phyloP scores from a whole-genome alignment of 139 green algal genomes.

The Chlamydomonas applanata region DNA sequence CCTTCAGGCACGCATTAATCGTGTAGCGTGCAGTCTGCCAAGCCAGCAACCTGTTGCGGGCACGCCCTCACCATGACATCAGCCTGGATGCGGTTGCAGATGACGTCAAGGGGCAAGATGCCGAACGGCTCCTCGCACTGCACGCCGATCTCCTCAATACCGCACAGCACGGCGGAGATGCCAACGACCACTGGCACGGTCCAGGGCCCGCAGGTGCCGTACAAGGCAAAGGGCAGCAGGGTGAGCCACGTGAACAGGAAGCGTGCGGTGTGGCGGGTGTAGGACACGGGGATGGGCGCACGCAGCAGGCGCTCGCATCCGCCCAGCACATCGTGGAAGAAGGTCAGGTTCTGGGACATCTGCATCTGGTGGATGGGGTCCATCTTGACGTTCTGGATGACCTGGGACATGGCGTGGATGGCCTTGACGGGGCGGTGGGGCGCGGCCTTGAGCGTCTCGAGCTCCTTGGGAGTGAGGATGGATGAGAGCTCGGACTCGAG shows the following conservation, averaged over 20 bases:
- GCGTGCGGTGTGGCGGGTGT: conserved; percentile 32
- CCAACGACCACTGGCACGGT: conserved; percentile 24
- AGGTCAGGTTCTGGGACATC: conserved; percentile 66
- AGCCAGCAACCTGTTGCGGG: no score
- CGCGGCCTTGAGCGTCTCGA: conserved; percentile 25
- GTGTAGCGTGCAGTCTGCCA: no score
- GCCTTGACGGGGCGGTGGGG: conserved; percentile 28
- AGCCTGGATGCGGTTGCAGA: conserved; percentile 34
- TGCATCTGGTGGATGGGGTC: conserved; percentile 33
- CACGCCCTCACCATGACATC: conserved; percentile 5
- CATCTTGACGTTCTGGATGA: conserved; percentile 33
- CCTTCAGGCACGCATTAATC: no score
- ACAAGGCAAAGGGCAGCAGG: conserved; percentile 73
- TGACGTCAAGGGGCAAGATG: conserved; percentile 49
- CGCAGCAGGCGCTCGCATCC: conserved; percentile 69
- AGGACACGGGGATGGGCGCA: conserved; percentile 74
- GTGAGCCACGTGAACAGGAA: conserved; percentile 78
- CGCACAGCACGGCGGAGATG: conserved; percentile 31
- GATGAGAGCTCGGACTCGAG: conserved; percentile 25
- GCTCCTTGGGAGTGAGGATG: conserved; percentile 32
- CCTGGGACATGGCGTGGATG: conserved; percentile 40
- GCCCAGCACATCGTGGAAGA: conserved; percentile 69
- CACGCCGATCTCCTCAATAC: conserved; percentile 51
- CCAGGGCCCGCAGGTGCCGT: conserved; percentile 21
- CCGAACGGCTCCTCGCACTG: conserved; percentile 52